Percentiles rank a stretch among this genome's conserved stretches.
These are phyloP conservation scores for Ceratocystis eucalypticola DNA, from an alignment of 2,329 filamentous ascomycete species.

Conservation along the genomic window DNA sequence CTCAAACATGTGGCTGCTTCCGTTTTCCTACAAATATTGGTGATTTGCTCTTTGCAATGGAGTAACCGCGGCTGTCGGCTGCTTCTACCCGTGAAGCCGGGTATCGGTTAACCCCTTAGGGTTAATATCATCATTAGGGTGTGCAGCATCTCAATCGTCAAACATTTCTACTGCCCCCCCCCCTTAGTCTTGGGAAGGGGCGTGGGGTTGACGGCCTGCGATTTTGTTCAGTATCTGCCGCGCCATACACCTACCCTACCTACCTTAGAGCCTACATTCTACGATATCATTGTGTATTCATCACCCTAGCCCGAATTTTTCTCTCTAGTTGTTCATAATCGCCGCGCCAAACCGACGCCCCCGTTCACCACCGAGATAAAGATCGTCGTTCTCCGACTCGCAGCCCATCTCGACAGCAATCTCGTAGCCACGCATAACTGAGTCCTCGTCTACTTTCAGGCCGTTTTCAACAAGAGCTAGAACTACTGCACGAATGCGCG, in stretches of 20 bases:
- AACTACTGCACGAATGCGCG: constrained; percentile 68
- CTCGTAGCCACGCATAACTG: constrained; percentile 68
- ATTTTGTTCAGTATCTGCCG: no score
- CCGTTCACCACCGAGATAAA: constrained; percentile 46
- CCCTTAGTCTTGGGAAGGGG: no score
- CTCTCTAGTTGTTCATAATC: constrained; percentile 14
- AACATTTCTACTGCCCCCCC: no score
- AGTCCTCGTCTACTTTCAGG: constrained; percentile 78
- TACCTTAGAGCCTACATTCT: no score
- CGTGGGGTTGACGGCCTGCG: no score
- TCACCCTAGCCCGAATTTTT: background rate
- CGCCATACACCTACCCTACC: no score
- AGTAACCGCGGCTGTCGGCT: background rate
- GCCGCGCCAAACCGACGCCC: constrained; percentile 38
- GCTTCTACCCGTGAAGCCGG: background rate
- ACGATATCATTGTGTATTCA: background rate
- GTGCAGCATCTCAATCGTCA: background rate
- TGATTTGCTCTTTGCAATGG: background rate
- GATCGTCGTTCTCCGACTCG: constrained; percentile 43
- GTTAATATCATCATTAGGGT: background rate
- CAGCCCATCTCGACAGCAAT: constrained; percentile 64
- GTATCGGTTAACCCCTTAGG: background rate
- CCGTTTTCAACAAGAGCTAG: constrained; percentile 70
- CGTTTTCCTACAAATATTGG: background rate
- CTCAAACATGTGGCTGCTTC: no score